phyloP scores from a whole-genome alignment of 306 rosid species.

The Trichosanthes truncata region DNA sequence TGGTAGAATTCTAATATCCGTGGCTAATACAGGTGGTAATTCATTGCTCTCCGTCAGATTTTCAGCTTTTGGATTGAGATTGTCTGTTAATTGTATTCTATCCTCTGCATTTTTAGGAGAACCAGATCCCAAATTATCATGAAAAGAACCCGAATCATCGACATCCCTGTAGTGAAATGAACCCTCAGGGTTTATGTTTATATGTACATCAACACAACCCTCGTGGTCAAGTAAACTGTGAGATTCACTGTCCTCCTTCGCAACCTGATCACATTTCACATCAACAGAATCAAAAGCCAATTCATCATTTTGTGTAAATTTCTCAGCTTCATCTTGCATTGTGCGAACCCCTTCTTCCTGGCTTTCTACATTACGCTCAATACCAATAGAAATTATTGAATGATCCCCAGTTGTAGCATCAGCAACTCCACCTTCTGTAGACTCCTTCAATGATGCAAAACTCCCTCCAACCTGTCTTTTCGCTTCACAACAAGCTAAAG shows the following conservation, averaged over 20 bases:
- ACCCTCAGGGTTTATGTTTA: neutral
- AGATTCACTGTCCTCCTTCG: neutral
- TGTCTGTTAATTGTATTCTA: slow-evolving; percentile 11
- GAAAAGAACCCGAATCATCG: neutral
- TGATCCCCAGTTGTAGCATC: slow-evolving; percentile 4
- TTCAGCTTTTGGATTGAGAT: neutral
- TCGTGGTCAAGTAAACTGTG: slow-evolving; percentile 3
- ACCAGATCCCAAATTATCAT: neutral
- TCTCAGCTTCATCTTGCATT: neutral
- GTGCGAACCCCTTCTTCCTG: slow-evolving; percentile 8
- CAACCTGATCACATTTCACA: neutral
- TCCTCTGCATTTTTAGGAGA: slow-evolving; percentile 8
- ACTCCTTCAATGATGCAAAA: neutral
- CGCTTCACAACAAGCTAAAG: neutral
- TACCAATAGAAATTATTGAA: neutral
- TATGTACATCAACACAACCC: neutral
- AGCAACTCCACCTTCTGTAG: neutral
- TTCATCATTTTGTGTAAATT: slow-evolving; percentile 1
- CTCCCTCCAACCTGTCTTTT: neutral
- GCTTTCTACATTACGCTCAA: slow-evolving; percentile 7
- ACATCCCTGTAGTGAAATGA: neutral
- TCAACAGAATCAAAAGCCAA: slow-evolving; percentile 6
- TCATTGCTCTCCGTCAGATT: slow-evolving; percentile 9
- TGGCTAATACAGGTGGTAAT: slow-evolving; percentile 10
- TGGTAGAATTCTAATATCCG: neutral